These are phyloP conservation scores for Arbutus unedo DNA, from an alignment of 148 eudicot species.

Conservation along the genomic window DNA sequence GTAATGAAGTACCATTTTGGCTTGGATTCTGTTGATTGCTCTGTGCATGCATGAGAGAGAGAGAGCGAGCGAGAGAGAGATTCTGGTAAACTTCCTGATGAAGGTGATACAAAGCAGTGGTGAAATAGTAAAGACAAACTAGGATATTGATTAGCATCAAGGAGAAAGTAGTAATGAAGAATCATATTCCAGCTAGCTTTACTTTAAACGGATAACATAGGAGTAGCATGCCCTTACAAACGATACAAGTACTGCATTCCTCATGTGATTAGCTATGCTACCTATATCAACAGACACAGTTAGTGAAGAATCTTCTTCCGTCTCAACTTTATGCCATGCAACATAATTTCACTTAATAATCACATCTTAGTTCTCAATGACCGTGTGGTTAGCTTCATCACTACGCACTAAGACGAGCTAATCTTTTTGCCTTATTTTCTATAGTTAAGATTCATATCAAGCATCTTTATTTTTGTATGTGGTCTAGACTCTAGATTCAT, in stretches of 20 bases:
- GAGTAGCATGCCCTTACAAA: neutral
- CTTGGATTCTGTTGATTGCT: neutral
- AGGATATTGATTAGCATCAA: conserved; percentile 1
- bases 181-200: conserved; percentile 11
- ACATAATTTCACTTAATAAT: neutral
- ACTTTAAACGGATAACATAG: neutral
- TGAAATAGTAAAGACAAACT: conserved; percentile 6
- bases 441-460: neutral
- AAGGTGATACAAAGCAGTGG: conserved; percentile 3
- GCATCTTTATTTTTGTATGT: neutral
- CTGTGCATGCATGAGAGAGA: neutral
- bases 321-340: neutral
- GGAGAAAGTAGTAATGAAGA: conserved; percentile 11
- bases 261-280: neutral
- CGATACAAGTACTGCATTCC: neutral
- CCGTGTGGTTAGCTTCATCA: conserved; percentile 4
- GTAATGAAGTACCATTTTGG: neutral
- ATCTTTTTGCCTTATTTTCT: neutral
- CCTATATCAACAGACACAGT: neutral
- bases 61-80: neutral
- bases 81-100: neutral
- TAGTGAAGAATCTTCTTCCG: neutral
- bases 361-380: neutral
- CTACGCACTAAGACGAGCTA: neutral
- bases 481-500: neutral